phyloP scores from a whole-genome alignment of 805 yeast genomes.

The Sungouiella blattae region DNA sequence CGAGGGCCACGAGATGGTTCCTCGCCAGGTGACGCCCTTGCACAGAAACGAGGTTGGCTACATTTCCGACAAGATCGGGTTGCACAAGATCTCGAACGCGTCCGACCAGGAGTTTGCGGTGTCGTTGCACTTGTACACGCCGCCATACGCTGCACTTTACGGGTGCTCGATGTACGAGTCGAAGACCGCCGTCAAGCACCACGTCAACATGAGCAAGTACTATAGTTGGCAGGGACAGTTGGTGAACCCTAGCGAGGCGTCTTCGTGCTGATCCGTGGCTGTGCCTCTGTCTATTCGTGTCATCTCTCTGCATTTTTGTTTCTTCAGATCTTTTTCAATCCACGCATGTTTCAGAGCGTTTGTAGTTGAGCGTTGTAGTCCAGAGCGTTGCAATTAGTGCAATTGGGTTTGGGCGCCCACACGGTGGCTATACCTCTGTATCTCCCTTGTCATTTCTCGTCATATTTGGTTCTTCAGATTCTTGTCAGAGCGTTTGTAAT shows the following conservation, averaged over 20 bases:
- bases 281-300: too few relatives aligned
- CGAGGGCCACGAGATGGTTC: conserved; percentile 22
- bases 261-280: conserved; percentile 20
- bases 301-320: too few relatives aligned
- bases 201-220: conserved; percentile 56
- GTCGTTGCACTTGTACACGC: conserved; percentile 70
- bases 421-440: too few relatives aligned
- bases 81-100: conserved; percentile 60
- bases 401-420: too few relatives aligned
- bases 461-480: too few relatives aligned
- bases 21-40: conserved; percentile 25
- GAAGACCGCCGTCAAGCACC: conserved; percentile 46
- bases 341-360: too few relatives aligned
- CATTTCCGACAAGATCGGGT: conserved; percentile 62
- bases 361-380: too few relatives aligned
- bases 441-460: too few relatives aligned
- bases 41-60: conserved; percentile 52
- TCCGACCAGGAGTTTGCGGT: conserved; percentile 43
- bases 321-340: too few relatives aligned
- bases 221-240: conserved; percentile 59
- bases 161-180: conserved; percentile 53
- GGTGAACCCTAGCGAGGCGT: conserved; percentile 22
- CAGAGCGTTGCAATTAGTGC: too few relatives aligned
- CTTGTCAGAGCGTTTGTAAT: too few relatives aligned
- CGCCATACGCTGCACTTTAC: conserved; percentile 66